Percentiles rank a stretch among this genome's conserved stretches.
Evolutionary conservation across 2,329 filamentous ascomycete genomes (phyloP).

Genomic region (Phialocephala subalpina): DNA sequence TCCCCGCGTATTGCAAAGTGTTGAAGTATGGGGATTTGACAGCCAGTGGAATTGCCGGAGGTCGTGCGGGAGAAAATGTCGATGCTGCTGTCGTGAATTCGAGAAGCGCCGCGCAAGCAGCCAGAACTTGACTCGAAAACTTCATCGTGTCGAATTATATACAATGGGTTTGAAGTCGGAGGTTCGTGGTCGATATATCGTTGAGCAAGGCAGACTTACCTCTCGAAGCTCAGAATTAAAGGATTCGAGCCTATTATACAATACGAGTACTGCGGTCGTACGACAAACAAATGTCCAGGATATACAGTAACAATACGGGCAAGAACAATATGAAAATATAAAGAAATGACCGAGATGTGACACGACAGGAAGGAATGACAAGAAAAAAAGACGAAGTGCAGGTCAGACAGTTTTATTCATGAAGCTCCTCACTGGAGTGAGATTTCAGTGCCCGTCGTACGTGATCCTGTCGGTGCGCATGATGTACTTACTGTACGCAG

Average conservation of each 20-base stretch:
- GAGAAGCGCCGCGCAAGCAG: constrained; percentile 14
- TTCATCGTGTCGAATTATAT: constrained; percentile 6
- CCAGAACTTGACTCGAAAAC: constrained; percentile 1
- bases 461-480: constrained; percentile 21
- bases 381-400: background rate
- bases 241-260: background rate
- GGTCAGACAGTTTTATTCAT: background rate
- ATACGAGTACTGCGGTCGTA: background rate
- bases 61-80: constrained; percentile 68
- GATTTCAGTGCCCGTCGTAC: constrained; percentile 9
- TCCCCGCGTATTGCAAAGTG: constrained; percentile 71
- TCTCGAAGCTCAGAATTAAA: background rate
- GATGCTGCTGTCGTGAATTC: constrained; percentile 46
- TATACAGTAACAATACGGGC: constrained; percentile 1
- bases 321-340: background rate
- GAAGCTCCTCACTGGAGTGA: constrained; percentile 5
- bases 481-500: constrained; percentile 4
- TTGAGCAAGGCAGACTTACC: constrained; percentile 2
- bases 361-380: background rate
- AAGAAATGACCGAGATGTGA: background rate
- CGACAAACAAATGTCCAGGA: background rate
- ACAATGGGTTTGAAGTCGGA: background rate
- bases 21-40: constrained; percentile 80
- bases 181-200: background rate
- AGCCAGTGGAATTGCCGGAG: constrained; percentile 74